Base-by-base conservation (phyloP, 768 basidiomycete genomes). In the Porphyrellus cyaneotinctus region DNA sequence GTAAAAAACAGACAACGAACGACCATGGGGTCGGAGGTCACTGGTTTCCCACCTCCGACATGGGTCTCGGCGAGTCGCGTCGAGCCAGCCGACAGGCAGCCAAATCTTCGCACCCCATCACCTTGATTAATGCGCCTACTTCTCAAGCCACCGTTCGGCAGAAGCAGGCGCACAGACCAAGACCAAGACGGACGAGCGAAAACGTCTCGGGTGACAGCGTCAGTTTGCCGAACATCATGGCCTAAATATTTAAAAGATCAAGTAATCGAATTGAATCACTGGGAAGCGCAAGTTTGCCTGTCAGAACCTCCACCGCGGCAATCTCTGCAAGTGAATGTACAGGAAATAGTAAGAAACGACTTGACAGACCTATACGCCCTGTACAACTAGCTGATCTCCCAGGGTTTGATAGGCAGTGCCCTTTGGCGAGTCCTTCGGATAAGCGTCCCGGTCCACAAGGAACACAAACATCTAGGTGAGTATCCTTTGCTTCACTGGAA, bases 1-100 rank as follows among this genome's bases (percentile, higher is more conserved):
- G 45, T 44, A 42, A 35, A 57, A 46, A 50, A 35, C 51, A 43
- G 50, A 64, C 57, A 56, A 38, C 26, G n/a, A 15, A 15, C 4
- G 46, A 41, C 37, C 24, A 36, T 39, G 15, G 20, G 14, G 20
- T 32, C 38, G 22, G 6, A 8, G 38, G 42, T 35, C 33, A 45
- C 23, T 38, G 51, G 47, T 56, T 64, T 67, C 57, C 59, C 59
- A 59, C 55, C 57, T 61, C 61, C 57, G 53, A 63, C 51, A 33
- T 43, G 35, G 36, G 42, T 4, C n/a, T n/a, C n/a, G n/a, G n/a
- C n/a, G n/a, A n/a, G 12, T 23, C 28, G 24, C 47, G 51, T 51
- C 47, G 42, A 52, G 35, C 55, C 47, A 44, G 30, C n/a, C 17
- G 47, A 23, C 39, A 20, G 35, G n/a, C 36, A 51, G 44, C 44